These are phyloP conservation scores for Penicillium verhagenii DNA, from an alignment of 495 filamentous ascomycete genomes.

Conservation along the genomic window DNA sequence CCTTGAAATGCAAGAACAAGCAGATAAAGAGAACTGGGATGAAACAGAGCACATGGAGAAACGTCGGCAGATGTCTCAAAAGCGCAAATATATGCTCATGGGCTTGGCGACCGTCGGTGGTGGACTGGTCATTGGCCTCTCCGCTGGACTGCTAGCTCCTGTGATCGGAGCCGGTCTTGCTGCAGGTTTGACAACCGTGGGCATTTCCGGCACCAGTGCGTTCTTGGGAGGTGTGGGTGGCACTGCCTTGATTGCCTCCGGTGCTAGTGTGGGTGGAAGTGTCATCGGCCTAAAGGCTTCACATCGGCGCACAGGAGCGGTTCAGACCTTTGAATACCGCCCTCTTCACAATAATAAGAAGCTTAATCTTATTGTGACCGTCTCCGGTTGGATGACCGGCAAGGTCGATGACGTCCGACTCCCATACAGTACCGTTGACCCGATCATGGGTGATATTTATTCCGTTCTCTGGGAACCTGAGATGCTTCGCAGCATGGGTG, in stretches of 20 bases:
- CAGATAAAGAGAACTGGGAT: constrained; percentile 95
- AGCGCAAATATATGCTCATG: constrained; percentile 88
- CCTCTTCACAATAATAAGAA: constrained; percentile 97
- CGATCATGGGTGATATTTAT: constrained; percentile 97
- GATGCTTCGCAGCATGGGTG: constrained; percentile 95
- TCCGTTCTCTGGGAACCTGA: constrained; percentile 98
- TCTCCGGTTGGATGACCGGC: constrained; percentile 98
- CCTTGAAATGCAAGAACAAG: constrained; percentile 92
- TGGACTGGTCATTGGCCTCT: constrained; percentile 92
- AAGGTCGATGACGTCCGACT: constrained; percentile 95
- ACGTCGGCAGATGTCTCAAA: constrained; percentile 75
- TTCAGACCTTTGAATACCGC: constrained; percentile 94
- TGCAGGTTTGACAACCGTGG: constrained; percentile 92
- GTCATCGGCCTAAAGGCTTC: constrained; percentile 85
- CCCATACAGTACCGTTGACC: constrained; percentile 93
- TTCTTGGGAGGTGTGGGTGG: constrained; percentile 92
- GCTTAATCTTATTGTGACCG: constrained; percentile 91
- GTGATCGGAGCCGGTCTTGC: constrained; percentile 94
- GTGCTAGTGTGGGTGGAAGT: constrained; percentile 81
- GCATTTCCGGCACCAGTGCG: constrained; percentile 80
- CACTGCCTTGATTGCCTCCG: constrained; percentile 89
- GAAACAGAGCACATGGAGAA: constrained; percentile 93
- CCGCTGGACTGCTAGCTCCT: constrained; percentile 86
- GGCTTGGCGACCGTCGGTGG: constrained; percentile 95
- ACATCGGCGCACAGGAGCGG: constrained; percentile 79